Percentiles rank a stretch among this genome's conserved stretches.
Conservation (phyloP, 148 eudicot genomes). For the Dysphania ambrosioides region DNA sequence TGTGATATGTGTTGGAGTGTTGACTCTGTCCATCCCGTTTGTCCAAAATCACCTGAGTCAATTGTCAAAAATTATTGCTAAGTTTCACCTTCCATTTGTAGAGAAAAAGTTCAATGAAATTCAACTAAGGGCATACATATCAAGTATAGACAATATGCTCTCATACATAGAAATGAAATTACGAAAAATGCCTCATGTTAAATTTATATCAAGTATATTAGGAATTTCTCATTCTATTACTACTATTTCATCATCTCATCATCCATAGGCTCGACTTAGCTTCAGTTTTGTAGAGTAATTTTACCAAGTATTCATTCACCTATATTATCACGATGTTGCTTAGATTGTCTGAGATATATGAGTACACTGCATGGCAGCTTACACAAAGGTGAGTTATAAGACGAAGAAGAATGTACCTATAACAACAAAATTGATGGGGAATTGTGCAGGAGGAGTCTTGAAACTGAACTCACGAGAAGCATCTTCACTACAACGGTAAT, state of each 20-base stretch:
- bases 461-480: constrained; percentile 46
- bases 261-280: too few relatives aligned
- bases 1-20: constrained; percentile 61
- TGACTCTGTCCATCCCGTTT: constrained; percentile 55
- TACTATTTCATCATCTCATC: too few relatives aligned
- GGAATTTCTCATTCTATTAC: too few relatives aligned
- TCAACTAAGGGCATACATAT: too few relatives aligned
- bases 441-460: constrained; percentile 55
- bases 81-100: too few relatives aligned
- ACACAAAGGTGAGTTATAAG: not conserved
- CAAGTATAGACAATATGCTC: too few relatives aligned
- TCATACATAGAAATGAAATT: too few relatives aligned
- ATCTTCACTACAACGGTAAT: constrained; percentile 47
- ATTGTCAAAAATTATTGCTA: not conserved
- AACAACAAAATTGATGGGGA: constrained; percentile 59
- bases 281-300: too few relatives aligned
- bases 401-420: constrained; percentile 36
- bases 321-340: not conserved
- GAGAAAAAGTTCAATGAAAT: not conserved
- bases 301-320: too few relatives aligned
- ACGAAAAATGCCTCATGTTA: too few relatives aligned
- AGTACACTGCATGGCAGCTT: not conserved
- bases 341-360: too few relatives aligned
- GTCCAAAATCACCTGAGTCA: constrained; percentile 73
- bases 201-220: too few relatives aligned